phyloP scores from a whole-genome alignment of 139 green algal genomes.

The Chlamydomonas sp. region DNA sequence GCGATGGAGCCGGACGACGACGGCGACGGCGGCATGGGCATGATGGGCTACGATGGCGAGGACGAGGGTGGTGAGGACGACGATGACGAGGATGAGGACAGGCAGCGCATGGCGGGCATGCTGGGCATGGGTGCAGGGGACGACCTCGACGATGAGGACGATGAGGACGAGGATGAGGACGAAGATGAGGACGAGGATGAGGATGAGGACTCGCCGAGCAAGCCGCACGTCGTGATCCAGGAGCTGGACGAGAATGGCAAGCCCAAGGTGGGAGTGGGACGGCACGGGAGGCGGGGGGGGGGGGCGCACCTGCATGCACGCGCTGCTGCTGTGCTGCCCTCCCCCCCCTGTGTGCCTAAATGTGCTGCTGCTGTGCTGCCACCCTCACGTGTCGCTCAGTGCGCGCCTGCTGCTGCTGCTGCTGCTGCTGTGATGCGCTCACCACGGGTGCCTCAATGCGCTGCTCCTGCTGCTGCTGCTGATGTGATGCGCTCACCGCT shows the following conservation, averaged over 20 bases:
- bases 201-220: slow-evolving; percentile 6
- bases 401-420: too few relatives aligned
- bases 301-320: too few relatives aligned
- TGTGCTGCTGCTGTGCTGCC: too few relatives aligned
- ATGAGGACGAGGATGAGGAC: slow-evolving; percentile 27
- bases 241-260: slow-evolving; percentile 35
- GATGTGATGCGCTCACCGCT: too few relatives aligned
- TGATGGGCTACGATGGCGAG: slow-evolving; percentile 43
- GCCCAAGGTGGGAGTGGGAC: neutral
- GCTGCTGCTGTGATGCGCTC: too few relatives aligned
- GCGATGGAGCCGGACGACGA: slow-evolving; percentile 33
- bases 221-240: slow-evolving; percentile 47
- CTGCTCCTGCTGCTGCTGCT: too few relatives aligned
- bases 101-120: slow-evolving; percentile 31
- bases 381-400: too few relatives aligned
- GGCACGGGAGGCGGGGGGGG: too few relatives aligned
- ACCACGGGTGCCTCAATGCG: too few relatives aligned
- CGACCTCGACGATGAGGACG: slow-evolving; percentile 28
- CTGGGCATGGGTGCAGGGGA: slow-evolving; percentile 20
- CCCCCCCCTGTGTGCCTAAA: too few relatives aligned
- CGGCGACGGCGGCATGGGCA: slow-evolving; percentile 32
- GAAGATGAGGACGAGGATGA: slow-evolving; percentile 27
- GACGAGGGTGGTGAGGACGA: slow-evolving; percentile 35
- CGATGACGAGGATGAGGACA: slow-evolving; percentile 29
- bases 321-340: too few relatives aligned